A percentile compares a stretch with the other conserved stretches of the same genome.
phyloP scores from a whole-genome alignment of 164 flowering plant genomes.

The Malania oleifera region DNA sequence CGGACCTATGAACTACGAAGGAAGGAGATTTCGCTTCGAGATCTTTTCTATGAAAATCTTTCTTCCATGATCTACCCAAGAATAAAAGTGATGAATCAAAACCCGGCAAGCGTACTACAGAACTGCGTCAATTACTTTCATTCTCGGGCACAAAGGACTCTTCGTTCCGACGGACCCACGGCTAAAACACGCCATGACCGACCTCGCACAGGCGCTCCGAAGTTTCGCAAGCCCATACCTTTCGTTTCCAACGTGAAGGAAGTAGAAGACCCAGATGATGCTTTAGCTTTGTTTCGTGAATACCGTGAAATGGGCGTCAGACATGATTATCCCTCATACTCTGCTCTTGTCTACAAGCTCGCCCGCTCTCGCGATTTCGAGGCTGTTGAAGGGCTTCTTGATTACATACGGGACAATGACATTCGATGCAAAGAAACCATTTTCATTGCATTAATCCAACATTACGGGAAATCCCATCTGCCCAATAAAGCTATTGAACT shows the following conservation, averaged over 20 bases:
- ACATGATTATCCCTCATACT: slow-evolving; percentile 76
- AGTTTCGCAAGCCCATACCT: slow-evolving; percentile 30
- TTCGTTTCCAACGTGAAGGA: slow-evolving; percentile 52
- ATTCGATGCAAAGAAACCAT: slow-evolving; percentile 56
- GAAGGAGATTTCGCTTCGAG: too few species aligned
- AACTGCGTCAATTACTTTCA: neutral
- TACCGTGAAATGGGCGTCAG: slow-evolving; percentile 44
- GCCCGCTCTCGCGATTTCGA: slow-evolving; percentile 53
- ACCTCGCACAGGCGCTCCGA: slow-evolving; percentile 17
- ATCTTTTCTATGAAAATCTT: too few species aligned
- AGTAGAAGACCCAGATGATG: slow-evolving; percentile 39
- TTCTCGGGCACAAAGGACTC: slow-evolving; percentile 9
- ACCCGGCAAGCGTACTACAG: neutral
- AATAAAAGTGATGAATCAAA: slow-evolving; percentile 10
- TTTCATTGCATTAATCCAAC: slow-evolving; percentile 57
- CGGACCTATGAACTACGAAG: too few species aligned
- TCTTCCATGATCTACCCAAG: slow-evolving; percentile 21
- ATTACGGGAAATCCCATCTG: slow-evolving; percentile 55
- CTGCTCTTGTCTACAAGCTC: slow-evolving; percentile 74
- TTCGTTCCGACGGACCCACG: slow-evolving; percentile 9
- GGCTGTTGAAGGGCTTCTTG: slow-evolving; percentile 42
- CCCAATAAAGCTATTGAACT: slow-evolving; percentile 51
- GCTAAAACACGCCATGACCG: slow-evolving; percentile 20
- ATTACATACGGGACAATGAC: slow-evolving; percentile 24
- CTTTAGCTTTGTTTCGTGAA: slow-evolving; percentile 46